These are phyloP conservation scores for Aspergillus bertholletiae DNA, from an alignment of 495 filamentous ascomycete species.

Conservation along the genomic window DNA sequence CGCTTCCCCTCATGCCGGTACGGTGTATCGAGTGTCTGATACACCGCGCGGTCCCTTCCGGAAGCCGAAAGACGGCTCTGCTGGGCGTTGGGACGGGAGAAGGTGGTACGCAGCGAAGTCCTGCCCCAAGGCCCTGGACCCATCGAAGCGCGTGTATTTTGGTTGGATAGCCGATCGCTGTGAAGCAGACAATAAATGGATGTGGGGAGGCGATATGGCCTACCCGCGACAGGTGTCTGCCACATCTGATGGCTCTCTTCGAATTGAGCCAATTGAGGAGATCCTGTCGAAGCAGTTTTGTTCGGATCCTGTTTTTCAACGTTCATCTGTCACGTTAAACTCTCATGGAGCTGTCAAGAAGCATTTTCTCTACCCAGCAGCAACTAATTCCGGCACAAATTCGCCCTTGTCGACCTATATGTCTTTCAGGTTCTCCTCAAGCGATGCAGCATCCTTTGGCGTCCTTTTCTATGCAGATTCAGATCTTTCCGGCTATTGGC, in stretches of 20 bases:
- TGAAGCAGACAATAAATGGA: neutral
- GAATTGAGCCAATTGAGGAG: neutral
- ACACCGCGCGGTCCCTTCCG: neutral
- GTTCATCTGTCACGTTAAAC: neutral
- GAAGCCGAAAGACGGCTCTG: neutral
- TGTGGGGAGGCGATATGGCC: neutral
- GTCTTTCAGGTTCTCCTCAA: neutral
- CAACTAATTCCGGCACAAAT: neutral
- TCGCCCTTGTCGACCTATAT: neutral
- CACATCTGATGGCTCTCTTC: neutral
- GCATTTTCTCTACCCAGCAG: neutral
- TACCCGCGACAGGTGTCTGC: neutral
- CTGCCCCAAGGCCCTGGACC: neutral
- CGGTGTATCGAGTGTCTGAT: neutral
- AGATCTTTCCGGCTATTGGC: neutral
- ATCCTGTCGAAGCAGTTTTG: neutral
- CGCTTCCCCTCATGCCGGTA: neutral
- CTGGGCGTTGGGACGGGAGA: neutral
- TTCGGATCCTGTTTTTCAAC: neutral
- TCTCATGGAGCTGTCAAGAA: neutral
- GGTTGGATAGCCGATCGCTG: neutral
- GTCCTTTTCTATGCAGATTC: neutral
- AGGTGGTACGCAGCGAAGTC: neutral
- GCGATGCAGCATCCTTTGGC: neutral
- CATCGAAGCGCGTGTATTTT: neutral